Percentiles rank a stretch among this genome's conserved stretches.
Evolutionary conservation across 176 grass and related monocot genomes (phyloP).

Genomic region (Carex cristatella): DNA sequence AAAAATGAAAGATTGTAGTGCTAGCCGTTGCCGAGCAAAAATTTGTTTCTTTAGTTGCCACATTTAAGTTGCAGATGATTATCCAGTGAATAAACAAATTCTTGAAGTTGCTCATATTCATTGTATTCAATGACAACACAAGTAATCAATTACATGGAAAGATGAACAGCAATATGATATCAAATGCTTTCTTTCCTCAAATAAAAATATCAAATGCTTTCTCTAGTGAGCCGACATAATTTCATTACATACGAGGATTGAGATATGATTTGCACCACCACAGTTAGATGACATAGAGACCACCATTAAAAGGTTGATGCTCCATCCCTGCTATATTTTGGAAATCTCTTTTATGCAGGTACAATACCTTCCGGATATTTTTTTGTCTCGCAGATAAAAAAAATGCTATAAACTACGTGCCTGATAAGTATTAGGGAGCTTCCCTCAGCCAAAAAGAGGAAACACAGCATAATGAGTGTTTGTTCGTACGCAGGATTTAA

Average conservation of each 20-base stretch:
- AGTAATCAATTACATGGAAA: background rate
- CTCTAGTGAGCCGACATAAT: background rate
- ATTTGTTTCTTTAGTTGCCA: background rate
- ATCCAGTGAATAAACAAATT: background rate
- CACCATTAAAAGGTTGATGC: background rate
- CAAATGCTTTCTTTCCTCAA: background rate
- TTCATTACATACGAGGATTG: background rate
- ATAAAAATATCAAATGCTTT: background rate
- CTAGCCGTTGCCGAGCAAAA: background rate
- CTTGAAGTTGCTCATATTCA: background rate
- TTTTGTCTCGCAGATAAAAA: background rate
- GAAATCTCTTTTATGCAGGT: background rate
- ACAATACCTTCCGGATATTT: background rate
- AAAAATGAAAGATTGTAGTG: no score
- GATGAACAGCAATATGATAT: background rate
- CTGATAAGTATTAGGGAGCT: background rate
- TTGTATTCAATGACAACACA: background rate
- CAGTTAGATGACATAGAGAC: background rate
- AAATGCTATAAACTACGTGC: background rate
- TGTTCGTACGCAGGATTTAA: background rate
- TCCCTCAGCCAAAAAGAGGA: background rate
- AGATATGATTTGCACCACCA: background rate
- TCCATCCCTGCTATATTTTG: background rate
- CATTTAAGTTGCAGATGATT: background rate
- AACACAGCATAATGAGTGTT: background rate